Conservation (phyloP, 2,329 filamentous ascomycete genomes). For the Penicillium frequentans region DNA sequence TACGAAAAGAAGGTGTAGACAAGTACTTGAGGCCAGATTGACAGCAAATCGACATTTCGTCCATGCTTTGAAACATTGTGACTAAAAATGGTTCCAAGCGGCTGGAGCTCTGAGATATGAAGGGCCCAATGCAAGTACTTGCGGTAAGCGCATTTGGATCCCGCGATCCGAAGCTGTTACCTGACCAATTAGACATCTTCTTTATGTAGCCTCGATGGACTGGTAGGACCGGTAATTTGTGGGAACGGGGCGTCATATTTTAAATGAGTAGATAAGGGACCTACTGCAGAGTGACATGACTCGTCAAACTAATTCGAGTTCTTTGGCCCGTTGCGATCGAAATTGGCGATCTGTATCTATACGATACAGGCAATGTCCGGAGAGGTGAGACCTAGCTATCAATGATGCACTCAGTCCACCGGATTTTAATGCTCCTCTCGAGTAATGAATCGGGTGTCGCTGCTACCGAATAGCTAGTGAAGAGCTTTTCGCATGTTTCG, state of each 20-base stretch:
- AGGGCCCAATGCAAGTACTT: background rate
- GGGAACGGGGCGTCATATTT: background rate
- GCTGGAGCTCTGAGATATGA: background rate
- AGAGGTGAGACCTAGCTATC: background rate
- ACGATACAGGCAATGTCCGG: background rate
- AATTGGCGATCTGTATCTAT: background rate
- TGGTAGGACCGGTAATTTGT: background rate
- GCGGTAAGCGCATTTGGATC: conserved; percentile 1
- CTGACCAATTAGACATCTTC: conserved; percentile 1
- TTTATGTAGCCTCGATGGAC: background rate
- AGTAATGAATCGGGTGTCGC: background rate
- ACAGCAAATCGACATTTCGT: background rate
- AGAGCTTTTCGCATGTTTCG: background rate
- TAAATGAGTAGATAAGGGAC: background rate
- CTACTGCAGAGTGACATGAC: background rate
- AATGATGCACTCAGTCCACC: background rate
- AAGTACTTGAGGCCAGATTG: background rate
- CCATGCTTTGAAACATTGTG: conserved; percentile 16
- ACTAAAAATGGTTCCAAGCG: conserved; percentile 4
- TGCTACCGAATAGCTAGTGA: background rate
- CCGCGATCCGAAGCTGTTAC: background rate
- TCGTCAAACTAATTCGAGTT: background rate
- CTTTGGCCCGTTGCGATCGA: background rate
- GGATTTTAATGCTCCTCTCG: background rate
- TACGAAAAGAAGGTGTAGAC: background rate